phyloP scores from a whole-genome alignment of 768 basidiomycete species.

The Lactarius indigo region DNA sequence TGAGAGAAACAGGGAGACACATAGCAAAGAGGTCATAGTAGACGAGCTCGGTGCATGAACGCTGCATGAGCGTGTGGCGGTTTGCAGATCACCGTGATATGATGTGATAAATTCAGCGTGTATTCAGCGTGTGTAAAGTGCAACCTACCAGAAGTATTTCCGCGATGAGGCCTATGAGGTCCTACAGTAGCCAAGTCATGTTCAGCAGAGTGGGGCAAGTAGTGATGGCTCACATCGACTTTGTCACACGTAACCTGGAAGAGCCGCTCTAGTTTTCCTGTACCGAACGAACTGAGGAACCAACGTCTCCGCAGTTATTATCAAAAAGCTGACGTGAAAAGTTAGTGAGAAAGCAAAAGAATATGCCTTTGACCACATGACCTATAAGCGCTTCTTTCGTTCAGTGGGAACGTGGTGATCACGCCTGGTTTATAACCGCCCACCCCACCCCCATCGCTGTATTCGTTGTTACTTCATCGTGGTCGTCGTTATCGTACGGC shows the following conservation, averaged over 20 bases:
- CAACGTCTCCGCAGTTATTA: constrained; percentile 94
- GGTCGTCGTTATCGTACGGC: too few relatives aligned
- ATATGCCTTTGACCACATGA: too few relatives aligned
- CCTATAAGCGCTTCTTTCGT: too few relatives aligned
- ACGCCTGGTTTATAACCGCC: too few relatives aligned
- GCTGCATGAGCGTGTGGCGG: constrained; percentile 84
- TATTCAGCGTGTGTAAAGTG: not conserved
- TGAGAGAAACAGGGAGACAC: constrained; percentile 56
- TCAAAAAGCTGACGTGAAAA: constrained; percentile 63
- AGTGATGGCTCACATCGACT: constrained; percentile 42
- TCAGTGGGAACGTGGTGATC: too few relatives aligned
- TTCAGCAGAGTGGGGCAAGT: constrained; percentile 34
- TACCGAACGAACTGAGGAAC: constrained; percentile 93
- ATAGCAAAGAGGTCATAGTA: constrained; percentile 82
- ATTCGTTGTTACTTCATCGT: too few relatives aligned
- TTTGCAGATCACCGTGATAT: constrained; percentile 84
- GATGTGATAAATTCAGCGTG: constrained; percentile 6
- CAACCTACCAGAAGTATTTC: constrained; percentile 79
- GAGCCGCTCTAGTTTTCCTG: constrained; percentile 82
- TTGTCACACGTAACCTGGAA: constrained; percentile 90
- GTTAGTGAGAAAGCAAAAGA: too few relatives aligned
- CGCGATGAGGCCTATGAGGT: constrained; percentile 65
- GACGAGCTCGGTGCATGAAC: constrained; percentile 81
- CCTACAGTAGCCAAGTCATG: constrained; percentile 76
- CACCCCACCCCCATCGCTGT: too few relatives aligned